Evolutionary conservation across 2,329 filamentous ascomycete species (phyloP).

Genomic region (Ophiostoma montium): DNA sequence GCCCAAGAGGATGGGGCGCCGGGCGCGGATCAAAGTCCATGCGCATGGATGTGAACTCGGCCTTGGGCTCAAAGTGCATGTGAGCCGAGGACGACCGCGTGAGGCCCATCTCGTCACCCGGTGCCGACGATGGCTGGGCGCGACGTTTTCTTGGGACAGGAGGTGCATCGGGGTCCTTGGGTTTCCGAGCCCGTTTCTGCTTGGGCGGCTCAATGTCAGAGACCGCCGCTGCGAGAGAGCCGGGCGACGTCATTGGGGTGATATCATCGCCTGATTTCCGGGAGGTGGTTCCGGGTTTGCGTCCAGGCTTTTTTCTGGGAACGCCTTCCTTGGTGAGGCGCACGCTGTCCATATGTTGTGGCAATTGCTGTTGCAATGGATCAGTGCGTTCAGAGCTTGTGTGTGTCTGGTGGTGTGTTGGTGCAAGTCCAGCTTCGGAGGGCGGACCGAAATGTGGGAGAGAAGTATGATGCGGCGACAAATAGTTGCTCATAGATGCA

Average conservation of each 20-base stretch:
- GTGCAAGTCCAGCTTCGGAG: constrained; percentile 35
- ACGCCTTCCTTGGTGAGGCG: constrained; percentile 43
- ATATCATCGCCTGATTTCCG: constrained; percentile 15
- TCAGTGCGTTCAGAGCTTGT: constrained; percentile 17
- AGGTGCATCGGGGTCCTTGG: constrained; percentile 44
- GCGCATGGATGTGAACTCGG: constrained; percentile 26
- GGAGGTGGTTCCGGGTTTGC: constrained; percentile 42
- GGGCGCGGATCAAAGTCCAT: constrained; percentile 20
- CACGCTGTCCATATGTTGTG: constrained; percentile 23
- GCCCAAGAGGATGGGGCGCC: constrained; percentile 15
- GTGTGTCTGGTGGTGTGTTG: constrained; percentile 22
- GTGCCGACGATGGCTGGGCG: constrained; percentile 18
- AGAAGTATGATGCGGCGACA: constrained; percentile 37
- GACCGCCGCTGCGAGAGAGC: constrained; percentile 19
- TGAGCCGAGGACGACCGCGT: constrained; percentile 8
- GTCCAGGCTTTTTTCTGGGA: constrained; percentile 49
- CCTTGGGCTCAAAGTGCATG: constrained; percentile 13
- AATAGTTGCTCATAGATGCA: constrained; percentile 21
- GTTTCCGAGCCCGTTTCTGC: constrained; percentile 39
- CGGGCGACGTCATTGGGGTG: constrained; percentile 19
- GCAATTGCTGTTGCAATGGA: neutral
- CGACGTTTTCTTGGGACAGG: constrained; percentile 39
- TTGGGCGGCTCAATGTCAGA: constrained; percentile 27
- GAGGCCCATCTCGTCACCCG: neutral
- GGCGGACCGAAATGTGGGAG: constrained; percentile 32